Evolutionary conservation across 1,284 basidiomycete genomes (phyloP), one percentile per base, ranked within the genome.

Genomic region (Neolentinus lepideus): DNA sequence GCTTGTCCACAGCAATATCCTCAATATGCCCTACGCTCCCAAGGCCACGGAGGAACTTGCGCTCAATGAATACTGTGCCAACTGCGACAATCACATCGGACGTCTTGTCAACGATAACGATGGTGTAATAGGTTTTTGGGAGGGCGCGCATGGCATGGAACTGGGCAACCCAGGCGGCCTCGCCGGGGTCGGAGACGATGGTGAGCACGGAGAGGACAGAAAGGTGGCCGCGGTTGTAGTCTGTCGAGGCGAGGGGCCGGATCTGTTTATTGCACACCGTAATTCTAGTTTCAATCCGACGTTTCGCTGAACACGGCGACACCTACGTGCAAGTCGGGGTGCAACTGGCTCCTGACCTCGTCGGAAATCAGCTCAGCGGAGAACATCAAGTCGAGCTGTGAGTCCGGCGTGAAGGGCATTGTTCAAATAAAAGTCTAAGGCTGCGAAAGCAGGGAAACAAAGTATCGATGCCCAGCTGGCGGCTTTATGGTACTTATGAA

Each of bases 11-110:
- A 1, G 93, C 94, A 61, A 99, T 98, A 68, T 99, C 96, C 72
- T 99, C 96, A 59, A 99, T 96, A 68, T 99, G 96, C 0, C 94
- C 96, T 9, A 93, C 91, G 56, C 79, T 76, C 21, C 92, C 92
- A 16, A 89, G 75, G 8, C 80, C 83, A 24, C 94, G 81, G 22
- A 94, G 74, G 77, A 98, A 98, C 76, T 99, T 98, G 75, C 86
- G 88, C 71, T 98, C 94, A 59, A 96, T 70, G 66, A 98, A 85
- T 52, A 97, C 75, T 6, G 86, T 85, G 14, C 94, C 96, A 22
- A 89, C 84, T 25, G 81, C 94, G 43, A 96, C 89, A 65, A 99
- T 85, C 60, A 77, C 74, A 74, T 97, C 93, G 0, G 83, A 80
- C 11, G 73, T 66, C 54, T 82, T 82, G 69, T 90, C 81, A 58